Evolutionary conservation across 768 basidiomycete genomes (phyloP).

Genomic region (Cystobasidium onofrii): DNA sequence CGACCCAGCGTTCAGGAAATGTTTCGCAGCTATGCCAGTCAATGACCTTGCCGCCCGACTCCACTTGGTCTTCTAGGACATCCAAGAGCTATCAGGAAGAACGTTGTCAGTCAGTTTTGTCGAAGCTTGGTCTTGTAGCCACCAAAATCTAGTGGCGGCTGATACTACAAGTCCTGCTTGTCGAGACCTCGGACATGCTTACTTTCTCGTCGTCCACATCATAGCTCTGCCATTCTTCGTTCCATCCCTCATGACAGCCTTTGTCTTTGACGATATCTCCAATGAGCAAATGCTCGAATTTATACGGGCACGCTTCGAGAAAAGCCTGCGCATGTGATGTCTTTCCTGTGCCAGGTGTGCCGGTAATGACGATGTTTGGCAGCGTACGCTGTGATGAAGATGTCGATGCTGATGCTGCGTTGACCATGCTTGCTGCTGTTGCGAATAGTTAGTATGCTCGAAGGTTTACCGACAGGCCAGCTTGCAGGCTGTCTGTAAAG

Average conservation of each 20-base stretch:
- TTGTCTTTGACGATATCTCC: conserved; percentile 81
- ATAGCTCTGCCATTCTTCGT: conserved; percentile 91
- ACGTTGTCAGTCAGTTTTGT: not conserved
- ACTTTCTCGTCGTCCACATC: conserved; percentile 95
- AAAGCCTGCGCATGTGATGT: conserved; percentile 85
- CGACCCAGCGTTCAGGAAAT: conserved; percentile 94
- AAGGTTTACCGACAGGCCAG: not conserved
- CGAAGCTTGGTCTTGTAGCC: not conserved
- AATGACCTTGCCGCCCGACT: conserved; percentile 67
- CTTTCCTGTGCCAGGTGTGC: conserved; percentile 80
- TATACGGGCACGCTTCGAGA: conserved; percentile 53
- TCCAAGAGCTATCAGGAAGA: conserved; percentile 64
- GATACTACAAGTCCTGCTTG: not conserved
- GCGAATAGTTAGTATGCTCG: not conserved
- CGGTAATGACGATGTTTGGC: conserved; percentile 72
- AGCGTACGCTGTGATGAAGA: conserved; percentile 42
- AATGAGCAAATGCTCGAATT: conserved; percentile 72
- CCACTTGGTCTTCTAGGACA: conserved; percentile 61
- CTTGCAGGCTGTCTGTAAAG: not conserved
- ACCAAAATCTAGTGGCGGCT: not conserved
- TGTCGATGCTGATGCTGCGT: not conserved
- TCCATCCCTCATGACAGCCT: conserved; percentile 69
- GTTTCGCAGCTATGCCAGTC: conserved; percentile 92
- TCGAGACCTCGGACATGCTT: conserved; percentile 38
- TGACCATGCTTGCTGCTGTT: not conserved